Evolutionary conservation across 805 yeast species (phyloP).

Genomic region (Candida corydali): DNA sequence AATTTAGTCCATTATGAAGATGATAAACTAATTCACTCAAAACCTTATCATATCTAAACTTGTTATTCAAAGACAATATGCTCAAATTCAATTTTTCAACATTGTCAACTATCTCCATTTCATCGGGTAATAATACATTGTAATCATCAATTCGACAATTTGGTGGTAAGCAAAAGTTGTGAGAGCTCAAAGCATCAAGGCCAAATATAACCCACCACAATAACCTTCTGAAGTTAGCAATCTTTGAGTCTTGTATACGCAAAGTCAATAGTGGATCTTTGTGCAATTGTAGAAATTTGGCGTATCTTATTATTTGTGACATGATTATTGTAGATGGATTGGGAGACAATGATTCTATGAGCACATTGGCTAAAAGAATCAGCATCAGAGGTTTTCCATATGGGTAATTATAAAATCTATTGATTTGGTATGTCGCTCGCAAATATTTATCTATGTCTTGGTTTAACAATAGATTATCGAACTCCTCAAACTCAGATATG

Average conservation of each 20-base stretch:
- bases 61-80: conserved; percentile 48
- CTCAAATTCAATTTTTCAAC: conserved; percentile 39
- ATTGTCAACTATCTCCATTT: conserved; percentile 32
- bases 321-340: conserved; percentile 54
- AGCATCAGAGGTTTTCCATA: conserved; percentile 42
- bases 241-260: conserved; percentile 43
- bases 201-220: conserved; percentile 69
- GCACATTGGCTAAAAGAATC: conserved; percentile 44
- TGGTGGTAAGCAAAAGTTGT: conserved; percentile 53
- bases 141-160: conserved; percentile 49
- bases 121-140: conserved; percentile 55
- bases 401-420: conserved; percentile 48
- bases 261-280: conserved; percentile 57
- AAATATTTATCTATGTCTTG: conserved; percentile 48
- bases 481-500: conserved; percentile 57
- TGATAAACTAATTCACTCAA: conserved; percentile 50
- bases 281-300: conserved; percentile 52
- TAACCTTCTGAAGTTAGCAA: conserved; percentile 50
- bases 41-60: conserved; percentile 48
- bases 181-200: conserved; percentile 53
- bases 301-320: conserved; percentile 52
- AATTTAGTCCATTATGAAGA: conserved; percentile 46
- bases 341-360: conserved; percentile 50
- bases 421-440: conserved; percentile 46
- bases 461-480: conserved; percentile 41